Evolutionary conservation across 2,329 filamentous ascomycete species (phyloP), one percentile per base, ranked within the genome.

Genomic region (Leptosphaerulina australis): DNA sequence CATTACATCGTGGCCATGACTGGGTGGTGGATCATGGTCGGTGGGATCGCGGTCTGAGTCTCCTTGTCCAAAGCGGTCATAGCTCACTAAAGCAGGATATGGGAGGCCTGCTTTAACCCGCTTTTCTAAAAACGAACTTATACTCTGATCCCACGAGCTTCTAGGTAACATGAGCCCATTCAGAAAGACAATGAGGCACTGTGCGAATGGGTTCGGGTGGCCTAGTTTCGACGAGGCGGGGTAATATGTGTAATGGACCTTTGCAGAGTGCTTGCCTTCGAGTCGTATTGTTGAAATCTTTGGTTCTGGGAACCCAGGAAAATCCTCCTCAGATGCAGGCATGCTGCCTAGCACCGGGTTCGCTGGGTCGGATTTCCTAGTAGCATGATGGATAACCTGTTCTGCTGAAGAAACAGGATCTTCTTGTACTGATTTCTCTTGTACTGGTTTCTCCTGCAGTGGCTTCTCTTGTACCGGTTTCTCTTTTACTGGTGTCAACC

Each of bases 11-110:
- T 84, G 81, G 5, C 75, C 78, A 46, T 82, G 72, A 24, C 66
- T 69, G 17, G 67, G 65, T 3, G 60, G 66, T 11, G 59, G 61
- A 7, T 74, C 56, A 33, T 51, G 44, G 37, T 73, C 70, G 29
- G 58, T 55, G 11, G 69, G 76, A 38, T 83, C 80, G 3, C 67
- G 63, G n/a, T 81, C 79, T 37, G 63, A 77, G 58, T 70, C 77
- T 8, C 81, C 82, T 63, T 85, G 82, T 7, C 82, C 82, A 56
- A 78, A 84, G 31, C 83, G 80, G 64, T 85, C 83, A 54, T 84
- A 85, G 34, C 77, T 77, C 3, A 85, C 70, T 14, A 84, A 63
- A 11, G 72, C 70, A 1, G 77, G 78, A 39, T 72, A 70, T 8
- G 65, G 57, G 2, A 66, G 47, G 5, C 60, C 49, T 33, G 56